Evolutionary conservation across 768 basidiomycete species (phyloP).

Genomic region (Myochromella boudieri): DNA sequence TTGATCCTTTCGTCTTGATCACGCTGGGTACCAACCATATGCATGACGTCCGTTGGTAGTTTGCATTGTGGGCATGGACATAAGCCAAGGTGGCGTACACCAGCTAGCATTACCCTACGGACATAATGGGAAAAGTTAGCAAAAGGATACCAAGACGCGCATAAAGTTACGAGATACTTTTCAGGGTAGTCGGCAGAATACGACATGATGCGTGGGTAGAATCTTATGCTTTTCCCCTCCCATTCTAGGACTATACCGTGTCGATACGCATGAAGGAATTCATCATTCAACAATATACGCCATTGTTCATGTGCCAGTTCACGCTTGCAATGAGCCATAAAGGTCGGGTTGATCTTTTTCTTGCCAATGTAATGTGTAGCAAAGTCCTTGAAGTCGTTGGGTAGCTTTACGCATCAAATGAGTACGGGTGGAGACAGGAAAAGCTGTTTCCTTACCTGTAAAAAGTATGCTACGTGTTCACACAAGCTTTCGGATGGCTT

Average conservation of each 20-base stretch:
- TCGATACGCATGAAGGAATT: slow-evolving; percentile 18
- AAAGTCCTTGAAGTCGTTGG: slow-evolving; percentile 20
- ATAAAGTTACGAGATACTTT: slow-evolving; percentile 24
- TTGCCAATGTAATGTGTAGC: neutral
- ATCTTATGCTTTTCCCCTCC: neutral
- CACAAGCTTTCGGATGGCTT: slow-evolving; percentile 4
- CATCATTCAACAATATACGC: too few species aligned
- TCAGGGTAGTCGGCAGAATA: slow-evolving; percentile 37
- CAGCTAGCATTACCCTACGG: slow-evolving; percentile 32
- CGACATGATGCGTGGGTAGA: slow-evolving; percentile 28
- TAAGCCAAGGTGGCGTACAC: slow-evolving; percentile 25
- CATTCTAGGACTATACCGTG: slow-evolving; percentile 16
- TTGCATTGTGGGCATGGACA: too few species aligned
- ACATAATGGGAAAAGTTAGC: too few species aligned
- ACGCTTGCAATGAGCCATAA: slow-evolving; percentile 2
- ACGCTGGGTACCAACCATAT: slow-evolving; percentile 22
- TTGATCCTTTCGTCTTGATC: slow-evolving; percentile 1
- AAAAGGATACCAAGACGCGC: too few species aligned
- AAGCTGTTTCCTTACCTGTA: slow-evolving; percentile 9
- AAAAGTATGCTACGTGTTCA: neutral
- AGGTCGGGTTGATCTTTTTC: neutral
- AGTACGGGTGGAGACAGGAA: neutral
- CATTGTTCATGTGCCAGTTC: slow-evolving; percentile 4
- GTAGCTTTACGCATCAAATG: slow-evolving; percentile 11
- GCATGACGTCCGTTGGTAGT: slow-evolving; percentile 25